These are phyloP conservation scores for Petasospora fabianii DNA, from an alignment of 1,139 yeast genomes.

Conservation along the genomic window DNA sequence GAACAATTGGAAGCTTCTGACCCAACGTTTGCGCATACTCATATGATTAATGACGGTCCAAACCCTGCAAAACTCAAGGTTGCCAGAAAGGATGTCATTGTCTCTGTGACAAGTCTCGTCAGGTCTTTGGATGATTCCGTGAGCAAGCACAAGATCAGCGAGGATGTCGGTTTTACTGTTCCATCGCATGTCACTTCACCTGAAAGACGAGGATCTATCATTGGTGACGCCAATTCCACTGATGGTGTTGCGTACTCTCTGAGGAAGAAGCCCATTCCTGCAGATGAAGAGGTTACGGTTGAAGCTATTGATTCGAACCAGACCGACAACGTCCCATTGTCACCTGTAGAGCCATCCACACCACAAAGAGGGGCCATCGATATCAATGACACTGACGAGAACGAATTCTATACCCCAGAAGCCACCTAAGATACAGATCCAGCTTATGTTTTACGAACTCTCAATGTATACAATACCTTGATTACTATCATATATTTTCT, in stretches of 20 bases:
- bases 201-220: slow-evolving; percentile 2
- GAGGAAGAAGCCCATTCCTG: neutral
- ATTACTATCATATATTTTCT: no score
- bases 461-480: neutral
- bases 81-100: slow-evolving; percentile 36
- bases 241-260: slow-evolving; percentile 5
- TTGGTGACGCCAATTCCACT: neutral
- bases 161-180: slow-evolving; percentile 8
- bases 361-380: no score
- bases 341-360: no score
- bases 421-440: no score
- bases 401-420: slow-evolving; percentile 22
- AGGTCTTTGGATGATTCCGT: slow-evolving; percentile 18
- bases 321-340: neutral
- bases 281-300: neutral
- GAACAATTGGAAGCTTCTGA: neutral
- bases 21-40: neutral
- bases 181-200: slow-evolving; percentile 1
- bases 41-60: neutral
- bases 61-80: slow-evolving; percentile 24
- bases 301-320: neutral
- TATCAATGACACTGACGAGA: neutral
- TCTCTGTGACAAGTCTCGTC: slow-evolving; percentile 27
- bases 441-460: neutral
- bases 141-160: slow-evolving; percentile 14